Percentiles rank a stretch among this genome's conserved stretches.
Conservation (phyloP, 305 asterid species). For the Fraxinus ornus region DNA sequence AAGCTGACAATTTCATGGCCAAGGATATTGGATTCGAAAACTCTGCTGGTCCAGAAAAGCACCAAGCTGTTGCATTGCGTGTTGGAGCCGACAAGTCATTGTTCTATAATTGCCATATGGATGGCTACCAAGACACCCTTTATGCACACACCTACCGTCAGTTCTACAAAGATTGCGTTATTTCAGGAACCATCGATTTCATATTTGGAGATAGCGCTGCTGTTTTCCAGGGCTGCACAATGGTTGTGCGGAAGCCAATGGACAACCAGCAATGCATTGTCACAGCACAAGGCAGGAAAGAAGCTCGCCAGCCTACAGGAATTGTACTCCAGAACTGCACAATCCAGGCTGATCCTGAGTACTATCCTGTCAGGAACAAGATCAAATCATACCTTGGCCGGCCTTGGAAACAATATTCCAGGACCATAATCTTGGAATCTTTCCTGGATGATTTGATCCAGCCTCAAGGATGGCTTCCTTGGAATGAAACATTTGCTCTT, state of each 20-base stretch:
- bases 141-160: conserved; percentile 74
- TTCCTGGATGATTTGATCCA: conserved; percentile 58
- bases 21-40: conserved; percentile 54
- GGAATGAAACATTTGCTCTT: conserved; percentile 52
- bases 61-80: conserved; percentile 79
- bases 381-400: conserved; percentile 63
- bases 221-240: conserved; percentile 62
- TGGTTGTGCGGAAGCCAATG: conserved; percentile 57
- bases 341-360: conserved; percentile 46
- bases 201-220: conserved; percentile 69
- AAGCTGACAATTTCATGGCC: conserved; percentile 70
- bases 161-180: conserved; percentile 58
- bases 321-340: conserved; percentile 70
- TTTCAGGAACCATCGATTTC: conserved; percentile 83
- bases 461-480: conserved; percentile 68
- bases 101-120: conserved; percentile 65
- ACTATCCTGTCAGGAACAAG: conserved; percentile 28
- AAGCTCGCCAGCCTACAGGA: conserved; percentile 63
- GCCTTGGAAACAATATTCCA: conserved; percentile 80
- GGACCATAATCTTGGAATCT: conserved; percentile 74
- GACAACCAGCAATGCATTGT: conserved; percentile 57
- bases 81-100: conserved; percentile 63
- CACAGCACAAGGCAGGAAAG: conserved; percentile 72
- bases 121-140: conserved; percentile 79
- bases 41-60: conserved; percentile 62